Conservation (phyloP, 1,284 basidiomycete genomes). For the Peniophora sp. region DNA sequence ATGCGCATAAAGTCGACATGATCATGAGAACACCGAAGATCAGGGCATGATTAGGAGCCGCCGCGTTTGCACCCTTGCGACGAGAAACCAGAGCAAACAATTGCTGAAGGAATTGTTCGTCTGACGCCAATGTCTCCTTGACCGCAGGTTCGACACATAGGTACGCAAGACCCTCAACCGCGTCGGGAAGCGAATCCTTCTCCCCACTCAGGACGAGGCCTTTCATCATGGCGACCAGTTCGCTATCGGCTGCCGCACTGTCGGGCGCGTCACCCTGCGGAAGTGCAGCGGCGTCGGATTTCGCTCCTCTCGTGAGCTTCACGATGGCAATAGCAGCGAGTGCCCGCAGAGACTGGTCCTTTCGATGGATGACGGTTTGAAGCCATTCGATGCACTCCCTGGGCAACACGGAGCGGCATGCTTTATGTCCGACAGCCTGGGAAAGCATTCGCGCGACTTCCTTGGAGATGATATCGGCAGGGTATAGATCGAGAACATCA, state of each 20-base stretch:
- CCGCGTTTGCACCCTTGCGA: conserved; percentile 28
- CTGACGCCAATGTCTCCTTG: conserved; percentile 56
- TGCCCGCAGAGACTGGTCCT: conserved; percentile 42
- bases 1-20: conserved; percentile 65
- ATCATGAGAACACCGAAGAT: conserved; percentile 74
- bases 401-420: conserved; percentile 55
- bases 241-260: conserved; percentile 29
- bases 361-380: conserved; percentile 41
- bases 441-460: conserved; percentile 64
- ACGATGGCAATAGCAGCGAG: conserved; percentile 69
- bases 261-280: conserved; percentile 22
- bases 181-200: conserved; percentile 44
- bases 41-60: conserved; percentile 37
- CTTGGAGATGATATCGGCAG: conserved; percentile 37
- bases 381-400: conserved; percentile 56
- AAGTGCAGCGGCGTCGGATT: conserved; percentile 34
- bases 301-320: conserved; percentile 61
- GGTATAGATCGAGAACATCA: conserved; percentile 57
- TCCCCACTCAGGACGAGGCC: conserved; percentile 38
- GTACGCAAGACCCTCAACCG: conserved; percentile 80
- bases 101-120: conserved; percentile 47
- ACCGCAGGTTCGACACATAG: conserved; percentile 59
- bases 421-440: conserved; percentile 66
- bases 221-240: conserved; percentile 51
- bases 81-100: conserved; percentile 55